phyloP scores from a whole-genome alignment of 331 rosid genomes.

The Malus hybrid region DNA sequence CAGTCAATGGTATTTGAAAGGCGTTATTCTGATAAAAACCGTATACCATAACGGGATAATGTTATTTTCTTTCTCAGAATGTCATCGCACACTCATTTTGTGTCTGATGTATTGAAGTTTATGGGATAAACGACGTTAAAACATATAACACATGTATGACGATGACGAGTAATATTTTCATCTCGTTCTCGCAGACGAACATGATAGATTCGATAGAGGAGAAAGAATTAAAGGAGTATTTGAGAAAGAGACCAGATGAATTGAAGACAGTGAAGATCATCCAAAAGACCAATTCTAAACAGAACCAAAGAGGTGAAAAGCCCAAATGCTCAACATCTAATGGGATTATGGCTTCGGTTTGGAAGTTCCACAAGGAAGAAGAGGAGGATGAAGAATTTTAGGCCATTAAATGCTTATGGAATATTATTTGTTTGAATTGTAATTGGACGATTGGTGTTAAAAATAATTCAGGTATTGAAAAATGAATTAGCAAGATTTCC shows the following conservation, averaged over 20 bases:
- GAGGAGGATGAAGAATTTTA: neutral
- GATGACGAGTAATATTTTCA: neutral
- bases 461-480: too few relatives aligned
- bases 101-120: neutral
- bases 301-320: slow-evolving; percentile 25
- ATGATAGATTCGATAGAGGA: slow-evolving; percentile 42
- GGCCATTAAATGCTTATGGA: neutral
- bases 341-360: slow-evolving; percentile 66
- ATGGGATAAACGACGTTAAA: neutral
- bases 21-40: too few relatives aligned
- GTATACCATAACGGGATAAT: too few relatives aligned
- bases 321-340: slow-evolving; percentile 35
- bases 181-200: slow-evolving; percentile 25
- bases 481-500: too few relatives aligned
- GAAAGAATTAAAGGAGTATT: slow-evolving; percentile 26
- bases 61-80: too few relatives aligned
- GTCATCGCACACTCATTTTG: too few relatives aligned
- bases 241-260: slow-evolving; percentile 15
- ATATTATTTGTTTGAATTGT: neutral
- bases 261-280: slow-evolving; percentile 22
- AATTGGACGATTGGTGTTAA: neutral
- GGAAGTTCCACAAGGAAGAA: slow-evolving; percentile 52
- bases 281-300: slow-evolving; percentile 26
- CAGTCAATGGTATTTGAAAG: neutral
- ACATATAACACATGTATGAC: neutral